Evolutionary conservation across 257 asterid species (phyloP).

Genomic region (Euphrasia confusa): DNA sequence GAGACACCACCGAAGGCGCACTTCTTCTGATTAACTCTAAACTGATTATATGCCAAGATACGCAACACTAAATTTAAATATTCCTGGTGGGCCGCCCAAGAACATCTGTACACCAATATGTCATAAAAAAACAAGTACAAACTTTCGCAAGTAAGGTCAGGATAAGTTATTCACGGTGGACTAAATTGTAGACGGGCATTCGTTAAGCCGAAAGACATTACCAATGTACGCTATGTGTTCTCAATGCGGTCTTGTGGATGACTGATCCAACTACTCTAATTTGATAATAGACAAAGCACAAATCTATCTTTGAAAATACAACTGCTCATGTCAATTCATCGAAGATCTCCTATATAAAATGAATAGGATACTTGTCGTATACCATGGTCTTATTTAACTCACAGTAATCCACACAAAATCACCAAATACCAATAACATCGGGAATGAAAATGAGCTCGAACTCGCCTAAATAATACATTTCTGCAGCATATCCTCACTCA

Average conservation of each 20-base stretch:
- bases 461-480: background rate
- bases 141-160: background rate
- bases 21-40: background rate
- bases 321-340: background rate
- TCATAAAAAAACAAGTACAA: constrained; percentile 2
- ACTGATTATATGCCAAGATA: background rate
- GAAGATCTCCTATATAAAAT: background rate
- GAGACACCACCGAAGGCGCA: background rate
- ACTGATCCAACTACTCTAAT: background rate
- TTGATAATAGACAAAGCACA: background rate
- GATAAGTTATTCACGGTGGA: background rate
- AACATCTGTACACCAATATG: background rate
- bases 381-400: background rate
- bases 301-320: background rate
- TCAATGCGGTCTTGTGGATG: background rate
- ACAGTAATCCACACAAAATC: background rate
- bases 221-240: background rate
- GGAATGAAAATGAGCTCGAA: background rate
- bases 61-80: background rate
- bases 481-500: background rate
- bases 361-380: background rate
- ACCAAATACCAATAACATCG: background rate
- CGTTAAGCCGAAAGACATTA: background rate
- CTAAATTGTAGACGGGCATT: background rate
- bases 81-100: background rate